Conservation (phyloP, 805 yeast species). For the Dipodascus albidus region DNA sequence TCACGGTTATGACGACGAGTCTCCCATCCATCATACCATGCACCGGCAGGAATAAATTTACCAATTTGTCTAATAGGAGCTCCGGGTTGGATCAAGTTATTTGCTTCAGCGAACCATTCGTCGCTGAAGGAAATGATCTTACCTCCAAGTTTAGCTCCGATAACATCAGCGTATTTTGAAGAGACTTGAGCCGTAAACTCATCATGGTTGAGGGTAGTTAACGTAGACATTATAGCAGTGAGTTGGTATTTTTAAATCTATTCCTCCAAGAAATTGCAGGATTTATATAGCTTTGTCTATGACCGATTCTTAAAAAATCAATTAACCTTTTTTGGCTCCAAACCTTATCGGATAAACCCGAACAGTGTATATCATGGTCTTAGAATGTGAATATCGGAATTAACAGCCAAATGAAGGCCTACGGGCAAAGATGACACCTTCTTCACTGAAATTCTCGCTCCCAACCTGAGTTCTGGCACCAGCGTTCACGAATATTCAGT, state of each 20-base stretch:
- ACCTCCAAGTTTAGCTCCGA: conserved; percentile 80
- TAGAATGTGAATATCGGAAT: not conserved
- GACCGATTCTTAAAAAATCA: not conserved
- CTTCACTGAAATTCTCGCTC: no score
- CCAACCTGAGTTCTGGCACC: not conserved
- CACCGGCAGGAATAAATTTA: conserved; percentile 72
- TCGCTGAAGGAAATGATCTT: conserved; percentile 58
- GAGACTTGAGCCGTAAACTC: conserved; percentile 5
- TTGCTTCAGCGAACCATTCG: conserved; percentile 94
- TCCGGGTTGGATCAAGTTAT: conserved; percentile 69
- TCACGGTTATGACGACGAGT: conserved; percentile 85
- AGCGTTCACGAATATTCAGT: not conserved
- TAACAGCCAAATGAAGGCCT: no score
- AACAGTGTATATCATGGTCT: not conserved
- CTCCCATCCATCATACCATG: conserved; percentile 99
- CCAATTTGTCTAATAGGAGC: conserved; percentile 76
- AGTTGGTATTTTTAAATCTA: no score
- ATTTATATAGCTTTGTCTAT: not conserved
- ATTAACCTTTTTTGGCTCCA: no score
- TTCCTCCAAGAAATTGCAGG: not conserved
- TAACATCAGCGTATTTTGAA: conserved; percentile 42
- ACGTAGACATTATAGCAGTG: not conserved
- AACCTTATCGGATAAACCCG: not conserved
- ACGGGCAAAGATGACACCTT: no score
- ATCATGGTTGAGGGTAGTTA: not conserved